Conservation (phyloP, 129 eudicot genomes). For the Artemisia argyi region DNA sequence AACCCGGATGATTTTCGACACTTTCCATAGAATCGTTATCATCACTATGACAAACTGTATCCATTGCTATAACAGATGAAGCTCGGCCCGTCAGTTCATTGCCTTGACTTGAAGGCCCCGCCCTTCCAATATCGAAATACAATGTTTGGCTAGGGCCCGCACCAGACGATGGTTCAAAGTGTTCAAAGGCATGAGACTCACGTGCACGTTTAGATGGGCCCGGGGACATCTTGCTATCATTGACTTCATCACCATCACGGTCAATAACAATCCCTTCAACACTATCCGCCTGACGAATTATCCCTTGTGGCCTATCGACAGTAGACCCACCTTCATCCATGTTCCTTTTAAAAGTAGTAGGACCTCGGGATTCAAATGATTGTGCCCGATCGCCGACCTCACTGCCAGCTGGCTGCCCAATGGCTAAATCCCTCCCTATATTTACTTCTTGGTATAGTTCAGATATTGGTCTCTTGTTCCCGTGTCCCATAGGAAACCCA, state of each 20-base stretch:
- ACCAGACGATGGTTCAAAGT: conserved; percentile 51
- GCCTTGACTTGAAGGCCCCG: conserved; percentile 44
- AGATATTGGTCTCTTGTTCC: conserved; percentile 41
- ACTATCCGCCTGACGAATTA: conserved; percentile 69
- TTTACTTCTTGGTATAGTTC: conserved; percentile 58
- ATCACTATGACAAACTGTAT: conserved; percentile 53
- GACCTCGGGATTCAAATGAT: conserved; percentile 90
- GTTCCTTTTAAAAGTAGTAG: conserved; percentile 73
- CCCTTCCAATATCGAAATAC: conserved; percentile 59
- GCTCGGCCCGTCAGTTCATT: conserved; percentile 61
- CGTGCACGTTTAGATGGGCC: conserved; percentile 86
- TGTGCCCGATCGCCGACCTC: conserved; percentile 93
- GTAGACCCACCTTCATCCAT: conserved; percentile 96
- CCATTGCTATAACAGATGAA: conserved; percentile 94
- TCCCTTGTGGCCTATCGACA: conserved; percentile 71
- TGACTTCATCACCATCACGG: conserved; percentile 89
- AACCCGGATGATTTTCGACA: conserved; percentile 85
- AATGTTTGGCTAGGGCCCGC: conserved; percentile 81
- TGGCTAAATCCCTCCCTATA: conserved; percentile 61
- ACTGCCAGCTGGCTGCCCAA: conserved; percentile 84
- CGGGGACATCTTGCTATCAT: conserved; percentile 61
- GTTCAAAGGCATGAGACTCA: conserved; percentile 46
- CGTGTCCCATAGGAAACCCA: conserved; percentile 56
- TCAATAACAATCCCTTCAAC: conserved; percentile 90
- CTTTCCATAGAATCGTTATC: conserved; percentile 88